Evolutionary conservation across 768 basidiomycete species (phyloP).

Genomic region (Suillus subalutaceus): DNA sequence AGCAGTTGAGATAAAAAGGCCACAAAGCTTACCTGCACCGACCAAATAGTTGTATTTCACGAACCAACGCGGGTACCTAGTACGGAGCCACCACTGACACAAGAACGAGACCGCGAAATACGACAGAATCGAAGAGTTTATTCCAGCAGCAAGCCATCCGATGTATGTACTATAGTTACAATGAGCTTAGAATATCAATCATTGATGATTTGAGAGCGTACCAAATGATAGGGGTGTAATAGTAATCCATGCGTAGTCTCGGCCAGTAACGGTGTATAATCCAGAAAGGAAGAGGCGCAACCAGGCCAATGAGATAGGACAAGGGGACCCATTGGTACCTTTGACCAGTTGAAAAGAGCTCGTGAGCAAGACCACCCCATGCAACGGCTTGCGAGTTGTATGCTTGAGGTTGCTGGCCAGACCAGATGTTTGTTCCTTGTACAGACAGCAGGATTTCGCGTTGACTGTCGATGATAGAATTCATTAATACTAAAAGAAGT

Average conservation of each 20-base stretch:
- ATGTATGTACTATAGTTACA: conserved; percentile 16
- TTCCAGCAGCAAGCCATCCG: conserved; percentile 27
- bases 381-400: conserved; percentile 39
- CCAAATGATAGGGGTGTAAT: conserved; percentile 35
- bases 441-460: conserved; percentile 53
- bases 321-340: conserved; percentile 45
- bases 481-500: conserved; percentile 53
- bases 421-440: conserved; percentile 50
- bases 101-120: conserved; percentile 30
- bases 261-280: conserved; percentile 40
- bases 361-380: conserved; percentile 41
- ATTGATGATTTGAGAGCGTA: conserved; percentile 14
- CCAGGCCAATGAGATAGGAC: conserved; percentile 36
- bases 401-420: conserved; percentile 32
- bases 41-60: conserved; percentile 40
- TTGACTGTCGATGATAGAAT: conserved; percentile 55
- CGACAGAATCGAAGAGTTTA: conserved; percentile 28
- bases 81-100: conserved; percentile 43
- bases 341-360: conserved; percentile 35
- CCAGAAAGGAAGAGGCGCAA: conserved; percentile 44
- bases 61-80: conserved; percentile 40
- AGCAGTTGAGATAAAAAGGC: background rate
- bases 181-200: background rate
- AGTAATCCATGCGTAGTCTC: conserved; percentile 25
- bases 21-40: conserved; percentile 42